A percentile compares a stretch with the other conserved stretches of the same genome.
phyloP scores from a whole-genome alignment of 2,329 filamentous ascomycete genomes.

The Microascus cirrosus region DNA sequence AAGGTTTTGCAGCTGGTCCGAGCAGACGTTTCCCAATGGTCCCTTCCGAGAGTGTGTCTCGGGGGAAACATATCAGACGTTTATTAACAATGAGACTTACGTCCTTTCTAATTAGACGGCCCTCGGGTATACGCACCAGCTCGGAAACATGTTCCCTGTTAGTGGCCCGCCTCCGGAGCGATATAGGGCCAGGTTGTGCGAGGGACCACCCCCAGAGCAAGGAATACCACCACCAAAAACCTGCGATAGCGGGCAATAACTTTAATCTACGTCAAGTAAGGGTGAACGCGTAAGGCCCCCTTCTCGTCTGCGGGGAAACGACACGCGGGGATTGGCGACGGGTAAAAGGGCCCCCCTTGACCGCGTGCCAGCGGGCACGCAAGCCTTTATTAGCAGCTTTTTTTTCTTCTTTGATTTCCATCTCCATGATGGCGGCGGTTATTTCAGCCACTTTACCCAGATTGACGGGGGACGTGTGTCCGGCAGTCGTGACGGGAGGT shows the following conservation, averaged over 20 bases:
- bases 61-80: no score
- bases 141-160: no score
- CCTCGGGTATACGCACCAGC: no score
- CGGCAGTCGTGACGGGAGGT: slow-evolving; percentile 1
- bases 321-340: slow-evolving; percentile 1
- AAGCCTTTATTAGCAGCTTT: no score
- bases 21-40: no score
- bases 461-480: neutral
- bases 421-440: neutral
- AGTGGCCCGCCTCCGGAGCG: no score
- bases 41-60: no score
- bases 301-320: neutral
- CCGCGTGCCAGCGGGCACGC: no score
- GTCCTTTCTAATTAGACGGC: no score
- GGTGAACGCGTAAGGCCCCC: neutral
- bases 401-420: neutral
- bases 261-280: slow-evolving; percentile 4
- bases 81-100: no score
- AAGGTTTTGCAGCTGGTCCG: no score
- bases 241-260: neutral
- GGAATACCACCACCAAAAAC: neutral
- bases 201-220: neutral
- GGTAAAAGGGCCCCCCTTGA: neutral
- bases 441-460: slow-evolving; percentile 3
- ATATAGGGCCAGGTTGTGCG: neutral